phyloP scores from a whole-genome alignment of 1,139 yeast genomes.

The Candida sanyaensis region DNA sequence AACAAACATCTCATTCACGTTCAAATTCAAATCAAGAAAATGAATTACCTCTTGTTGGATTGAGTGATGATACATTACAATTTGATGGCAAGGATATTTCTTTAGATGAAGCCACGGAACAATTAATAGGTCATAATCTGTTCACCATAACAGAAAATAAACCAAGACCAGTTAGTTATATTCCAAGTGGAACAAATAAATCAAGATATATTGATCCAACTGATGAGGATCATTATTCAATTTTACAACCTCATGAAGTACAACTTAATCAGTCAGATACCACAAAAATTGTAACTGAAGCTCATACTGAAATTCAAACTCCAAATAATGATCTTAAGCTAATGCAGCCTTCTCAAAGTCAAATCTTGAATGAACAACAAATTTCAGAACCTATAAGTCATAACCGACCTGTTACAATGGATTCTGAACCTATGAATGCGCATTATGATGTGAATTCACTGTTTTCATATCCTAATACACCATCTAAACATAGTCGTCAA shows the following conservation, averaged over 20 bases:
- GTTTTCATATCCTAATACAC: neutral
- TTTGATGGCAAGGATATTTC: neutral
- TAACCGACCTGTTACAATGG: neutral
- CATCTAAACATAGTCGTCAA: neutral
- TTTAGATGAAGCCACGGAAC: neutral
- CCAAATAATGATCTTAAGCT: neutral
- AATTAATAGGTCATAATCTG: neutral
- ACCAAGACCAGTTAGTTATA: neutral
- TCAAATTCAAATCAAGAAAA: neutral
- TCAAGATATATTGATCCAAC: neutral
- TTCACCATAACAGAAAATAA: neutral
- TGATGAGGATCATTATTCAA: neutral
- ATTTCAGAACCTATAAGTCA: neutral
- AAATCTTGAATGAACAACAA: neutral
- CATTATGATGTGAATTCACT: neutral
- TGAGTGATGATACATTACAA: neutral
- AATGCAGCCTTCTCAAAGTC: neutral
- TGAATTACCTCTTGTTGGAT: constrained; percentile 1
- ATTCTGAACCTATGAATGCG: neutral
- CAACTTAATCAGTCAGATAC: neutral
- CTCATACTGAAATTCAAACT: neutral
- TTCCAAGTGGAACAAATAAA: neutral
- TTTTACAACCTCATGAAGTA: neutral
- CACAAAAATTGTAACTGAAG: neutral
- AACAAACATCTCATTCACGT: neutral